Percentiles rank a stretch among this genome's conserved stretches.
Evolutionary conservation across 2,329 filamentous ascomycete species (phyloP).

Genomic region (Aureobasidium sp.): DNA sequence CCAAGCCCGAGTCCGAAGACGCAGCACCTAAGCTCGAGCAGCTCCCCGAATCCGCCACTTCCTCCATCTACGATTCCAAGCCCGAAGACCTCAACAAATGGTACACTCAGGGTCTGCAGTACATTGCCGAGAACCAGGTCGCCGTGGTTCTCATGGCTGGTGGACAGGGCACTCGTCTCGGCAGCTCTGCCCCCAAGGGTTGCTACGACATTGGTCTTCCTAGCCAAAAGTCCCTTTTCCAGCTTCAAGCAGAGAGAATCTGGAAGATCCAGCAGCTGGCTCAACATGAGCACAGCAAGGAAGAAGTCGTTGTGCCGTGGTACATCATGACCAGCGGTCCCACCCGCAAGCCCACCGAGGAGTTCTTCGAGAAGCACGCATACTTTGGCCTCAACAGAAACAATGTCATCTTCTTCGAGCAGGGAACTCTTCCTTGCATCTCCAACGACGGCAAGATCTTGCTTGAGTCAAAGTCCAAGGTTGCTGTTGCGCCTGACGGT

Average conservation of each 20-base stretch:
- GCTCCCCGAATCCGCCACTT: slow-evolving; percentile 76
- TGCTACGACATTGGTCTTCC: slow-evolving; percentile 95
- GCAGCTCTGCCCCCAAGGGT: slow-evolving; percentile 92
- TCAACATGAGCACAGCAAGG: slow-evolving; percentile 57
- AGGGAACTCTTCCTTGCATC: slow-evolving; percentile 93
- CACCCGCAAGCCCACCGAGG: slow-evolving; percentile 83
- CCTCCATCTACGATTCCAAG: slow-evolving; percentile 86
- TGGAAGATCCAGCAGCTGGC: slow-evolving; percentile 77
- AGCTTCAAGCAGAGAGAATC: slow-evolving; percentile 94
- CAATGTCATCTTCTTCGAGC: slow-evolving; percentile 91
- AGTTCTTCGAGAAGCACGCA: slow-evolving; percentile 81
- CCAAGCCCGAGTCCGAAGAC: slow-evolving; percentile 50
- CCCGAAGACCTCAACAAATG: slow-evolving; percentile 71
- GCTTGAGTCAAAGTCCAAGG: slow-evolving; percentile 79
- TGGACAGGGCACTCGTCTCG: slow-evolving; percentile 89
- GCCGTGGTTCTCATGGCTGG: slow-evolving; percentile 94
- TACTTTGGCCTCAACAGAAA: slow-evolving; percentile 84
- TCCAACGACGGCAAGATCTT: slow-evolving; percentile 97
- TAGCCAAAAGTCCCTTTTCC: slow-evolving; percentile 90
- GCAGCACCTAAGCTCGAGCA: slow-evolving; percentile 64
- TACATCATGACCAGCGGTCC: slow-evolving; percentile 99
- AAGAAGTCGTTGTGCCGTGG: slow-evolving; percentile 72
- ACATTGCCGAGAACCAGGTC: slow-evolving; percentile 63
- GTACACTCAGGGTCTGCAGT: slow-evolving; percentile 64
- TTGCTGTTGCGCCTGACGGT: slow-evolving; percentile 92